These are phyloP conservation scores for Xerocomus minutiporus DNA, from an alignment of 1,284 basidiomycete genomes.

Conservation along the genomic window DNA sequence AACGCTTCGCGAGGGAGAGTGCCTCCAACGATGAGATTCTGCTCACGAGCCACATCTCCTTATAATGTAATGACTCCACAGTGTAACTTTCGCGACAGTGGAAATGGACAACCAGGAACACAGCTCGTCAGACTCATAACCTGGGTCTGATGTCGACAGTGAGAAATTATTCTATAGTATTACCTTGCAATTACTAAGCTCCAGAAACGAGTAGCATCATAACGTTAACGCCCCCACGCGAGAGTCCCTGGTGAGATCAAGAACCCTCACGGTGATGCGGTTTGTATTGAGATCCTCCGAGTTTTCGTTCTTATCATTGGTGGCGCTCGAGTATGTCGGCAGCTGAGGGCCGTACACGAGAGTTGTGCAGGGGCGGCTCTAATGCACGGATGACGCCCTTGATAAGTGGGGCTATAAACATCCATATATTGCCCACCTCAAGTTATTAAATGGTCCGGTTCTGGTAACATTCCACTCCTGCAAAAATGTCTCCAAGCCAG, in stretches of 20 bases:
- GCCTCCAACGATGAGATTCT: conserved; percentile 6
- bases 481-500: conserved; percentile 4
- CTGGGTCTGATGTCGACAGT: background rate
- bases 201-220: background rate
- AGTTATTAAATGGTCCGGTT: background rate
- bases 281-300: background rate
- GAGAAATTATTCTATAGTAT: background rate
- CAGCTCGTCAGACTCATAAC: background rate
- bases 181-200: background rate
- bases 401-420: background rate
- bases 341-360: background rate
- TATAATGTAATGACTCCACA: conserved; percentile 3
- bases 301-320: no score
- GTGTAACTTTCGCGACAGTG: background rate
- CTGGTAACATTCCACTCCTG: background rate
- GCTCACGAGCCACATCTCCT: conserved; percentile 13
- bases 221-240: background rate
- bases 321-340: background rate
- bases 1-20: conserved; percentile 10
- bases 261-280: background rate
- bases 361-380: background rate
- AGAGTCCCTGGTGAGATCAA: background rate
- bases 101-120: background rate
- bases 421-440: no score
- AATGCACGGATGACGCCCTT: background rate